Conservation (phyloP, 2,329 filamentous ascomycete species). For the Aurifilum marmelostoma region DNA sequence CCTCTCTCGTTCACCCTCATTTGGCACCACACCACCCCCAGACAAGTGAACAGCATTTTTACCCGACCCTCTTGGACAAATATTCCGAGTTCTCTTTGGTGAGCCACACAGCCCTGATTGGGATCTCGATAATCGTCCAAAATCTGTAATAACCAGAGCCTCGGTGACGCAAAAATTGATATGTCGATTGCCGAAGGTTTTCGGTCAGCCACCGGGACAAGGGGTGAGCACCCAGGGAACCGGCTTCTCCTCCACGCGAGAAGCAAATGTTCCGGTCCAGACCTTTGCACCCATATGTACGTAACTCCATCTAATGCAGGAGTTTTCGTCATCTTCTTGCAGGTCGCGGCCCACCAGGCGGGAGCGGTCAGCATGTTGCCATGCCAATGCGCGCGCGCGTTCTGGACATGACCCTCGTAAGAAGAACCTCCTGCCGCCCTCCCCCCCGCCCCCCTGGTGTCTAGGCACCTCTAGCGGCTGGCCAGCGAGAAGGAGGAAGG, state of each 20-base stretch:
- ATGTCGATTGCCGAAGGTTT: background rate
- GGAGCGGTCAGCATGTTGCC: background rate
- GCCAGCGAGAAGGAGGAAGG: background rate
- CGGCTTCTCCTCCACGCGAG: background rate
- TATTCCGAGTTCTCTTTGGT: background rate
- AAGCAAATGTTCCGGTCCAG: constrained; percentile 5
- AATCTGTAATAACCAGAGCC: background rate
- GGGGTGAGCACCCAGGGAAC: background rate
- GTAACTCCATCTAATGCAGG: background rate
- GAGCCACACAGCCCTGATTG: background rate
- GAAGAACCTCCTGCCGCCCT: background rate
- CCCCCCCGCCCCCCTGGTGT: too few relatives aligned
- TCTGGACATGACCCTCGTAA: background rate
- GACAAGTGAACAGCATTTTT: background rate
- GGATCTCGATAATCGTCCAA: background rate
- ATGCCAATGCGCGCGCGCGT: background rate
- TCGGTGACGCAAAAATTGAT: background rate
- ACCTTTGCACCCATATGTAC: background rate
- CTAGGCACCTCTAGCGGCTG: background rate
- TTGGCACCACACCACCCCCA: background rate
- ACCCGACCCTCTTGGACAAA: background rate
- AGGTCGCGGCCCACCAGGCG: background rate
- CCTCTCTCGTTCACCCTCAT: background rate
- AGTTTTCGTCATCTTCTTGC: background rate
- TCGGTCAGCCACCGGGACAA: background rate